Percentiles rank a stretch among this genome's conserved stretches.
These are phyloP conservation scores for Cordyceps fumosorosea DNA, from an alignment of 2,329 filamentous ascomycete genomes.

Conservation along the genomic window DNA sequence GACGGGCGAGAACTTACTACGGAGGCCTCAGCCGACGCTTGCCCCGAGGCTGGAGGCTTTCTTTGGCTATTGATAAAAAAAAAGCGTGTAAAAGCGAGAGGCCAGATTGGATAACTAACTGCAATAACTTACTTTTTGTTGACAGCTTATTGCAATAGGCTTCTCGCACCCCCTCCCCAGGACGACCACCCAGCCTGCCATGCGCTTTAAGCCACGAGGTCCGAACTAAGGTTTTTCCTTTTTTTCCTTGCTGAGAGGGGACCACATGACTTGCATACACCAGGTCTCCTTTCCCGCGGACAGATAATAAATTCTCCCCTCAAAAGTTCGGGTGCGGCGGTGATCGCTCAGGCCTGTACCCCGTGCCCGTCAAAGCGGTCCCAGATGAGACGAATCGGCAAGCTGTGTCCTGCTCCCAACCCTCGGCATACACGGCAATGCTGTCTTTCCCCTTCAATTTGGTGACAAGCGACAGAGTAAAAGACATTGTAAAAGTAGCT, in stretches of 20 bases:
- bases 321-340: background rate
- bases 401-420: background rate
- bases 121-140: too few relatives aligned
- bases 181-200: background rate
- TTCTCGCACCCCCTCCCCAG: background rate
- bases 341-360: background rate
- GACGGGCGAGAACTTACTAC: background rate
- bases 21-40: background rate
- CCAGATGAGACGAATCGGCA: background rate
- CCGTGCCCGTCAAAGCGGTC: background rate
- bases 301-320: background rate
- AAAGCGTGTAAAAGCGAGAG: too few relatives aligned
- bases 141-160: background rate
- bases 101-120: background rate
- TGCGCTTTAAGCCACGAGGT: slow-evolving; percentile 1
- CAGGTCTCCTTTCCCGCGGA: too few relatives aligned
- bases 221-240: background rate
- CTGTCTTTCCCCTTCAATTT: background rate
- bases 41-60: background rate
- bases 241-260: background rate
- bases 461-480: background rate
- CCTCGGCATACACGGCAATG: background rate
- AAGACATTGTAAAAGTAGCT: background rate
- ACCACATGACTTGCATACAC: background rate
- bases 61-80: background rate